These are phyloP conservation scores for Paratinospora sagittata DNA, from an alignment of 164 flowering plant genomes.

Conservation along the genomic window DNA sequence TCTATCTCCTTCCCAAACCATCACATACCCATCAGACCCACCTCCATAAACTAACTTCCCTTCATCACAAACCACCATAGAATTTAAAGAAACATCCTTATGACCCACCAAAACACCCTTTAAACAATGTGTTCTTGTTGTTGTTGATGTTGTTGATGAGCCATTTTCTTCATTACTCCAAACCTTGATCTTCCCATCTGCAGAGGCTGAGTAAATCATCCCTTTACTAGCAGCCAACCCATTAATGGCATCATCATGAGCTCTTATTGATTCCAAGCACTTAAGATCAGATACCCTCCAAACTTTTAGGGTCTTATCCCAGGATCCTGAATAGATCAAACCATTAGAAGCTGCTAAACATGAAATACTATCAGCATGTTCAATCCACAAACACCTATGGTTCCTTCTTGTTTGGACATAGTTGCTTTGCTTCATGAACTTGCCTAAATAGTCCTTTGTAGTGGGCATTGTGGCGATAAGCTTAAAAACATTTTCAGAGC, in stretches of 20 bases:
- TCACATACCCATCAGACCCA: conserved; percentile 74
- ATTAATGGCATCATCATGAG: conserved; percentile 93
- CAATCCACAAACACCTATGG: conserved; percentile 82
- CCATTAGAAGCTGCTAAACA: conserved; percentile 64
- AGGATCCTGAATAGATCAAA: conserved; percentile 83
- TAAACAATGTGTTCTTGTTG: conserved; percentile 29
- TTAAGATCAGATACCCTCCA: conserved; percentile 83
- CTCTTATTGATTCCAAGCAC: conserved; percentile 82
- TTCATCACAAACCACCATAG: conserved; percentile 56
- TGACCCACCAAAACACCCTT: conserved; percentile 65
- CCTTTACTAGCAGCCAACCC: conserved; percentile 50
- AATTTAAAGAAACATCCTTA: conserved; percentile 68
- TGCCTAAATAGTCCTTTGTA: conserved; percentile 72
- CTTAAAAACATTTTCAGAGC: conserved; percentile 67
- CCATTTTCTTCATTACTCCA: conserved; percentile 48
- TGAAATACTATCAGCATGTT: conserved; percentile 89
- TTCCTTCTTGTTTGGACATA: conserved; percentile 77
- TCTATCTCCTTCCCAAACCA: conserved; percentile 63
- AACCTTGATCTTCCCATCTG: conserved; percentile 86
- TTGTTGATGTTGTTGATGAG: not conserved
- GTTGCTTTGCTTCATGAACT: conserved; percentile 84
- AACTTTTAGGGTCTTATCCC: conserved; percentile 94
- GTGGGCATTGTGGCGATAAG: conserved; percentile 79
- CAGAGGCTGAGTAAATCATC: conserved; percentile 71
- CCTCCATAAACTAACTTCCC: conserved; percentile 69